Percentiles rank a stretch among this genome's conserved stretches.
Evolutionary conservation across 192 early-diverging fungal genomes (phyloP).

Genomic region (Dissophora globulifera): DNA sequence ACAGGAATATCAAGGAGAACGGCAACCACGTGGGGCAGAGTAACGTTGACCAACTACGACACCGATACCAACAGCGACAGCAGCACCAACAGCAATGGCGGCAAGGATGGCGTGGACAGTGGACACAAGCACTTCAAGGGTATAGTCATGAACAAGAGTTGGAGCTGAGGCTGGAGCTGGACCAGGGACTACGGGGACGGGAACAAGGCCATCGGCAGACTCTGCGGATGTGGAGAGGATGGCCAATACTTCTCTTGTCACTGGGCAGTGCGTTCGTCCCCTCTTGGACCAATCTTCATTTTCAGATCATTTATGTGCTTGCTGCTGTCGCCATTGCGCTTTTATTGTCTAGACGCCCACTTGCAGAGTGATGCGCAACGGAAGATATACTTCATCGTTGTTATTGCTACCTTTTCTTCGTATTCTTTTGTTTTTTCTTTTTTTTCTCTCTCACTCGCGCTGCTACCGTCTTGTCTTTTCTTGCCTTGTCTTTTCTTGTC

Average conservation of each 20-base stretch:
- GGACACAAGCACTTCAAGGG: too few relatives aligned
- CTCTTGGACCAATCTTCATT: constrained; percentile 4
- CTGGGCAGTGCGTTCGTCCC: not conserved
- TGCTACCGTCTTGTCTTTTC: not conserved
- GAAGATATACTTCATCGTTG: not conserved
- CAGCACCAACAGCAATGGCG: too few relatives aligned
- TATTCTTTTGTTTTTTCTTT: not conserved
- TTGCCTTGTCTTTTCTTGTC: too few relatives aligned
- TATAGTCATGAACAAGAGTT: too few relatives aligned
- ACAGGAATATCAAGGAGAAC: not conserved
- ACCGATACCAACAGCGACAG: not conserved
- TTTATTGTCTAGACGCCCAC: not conserved
- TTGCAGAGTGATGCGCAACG: constrained; percentile 1
- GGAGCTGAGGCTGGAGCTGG: too few relatives aligned
- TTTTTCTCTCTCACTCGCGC: not conserved
- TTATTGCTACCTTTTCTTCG: not conserved
- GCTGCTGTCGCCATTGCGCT: constrained; percentile 3
- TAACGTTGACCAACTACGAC: too few relatives aligned
- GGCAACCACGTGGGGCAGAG: too few relatives aligned
- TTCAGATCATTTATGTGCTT: constrained; percentile 15
- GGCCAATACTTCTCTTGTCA: not conserved
- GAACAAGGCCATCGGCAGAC: not conserved
- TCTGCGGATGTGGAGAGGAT: too few relatives aligned
- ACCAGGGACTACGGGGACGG: not conserved
- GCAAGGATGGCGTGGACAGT: too few relatives aligned